A percentile compares a stretch with the other conserved stretches of the same genome.
These are phyloP conservation scores for Spinellus fusiger DNA, from an alignment of 192 early-diverging fungal species.

Conservation along the genomic window DNA sequence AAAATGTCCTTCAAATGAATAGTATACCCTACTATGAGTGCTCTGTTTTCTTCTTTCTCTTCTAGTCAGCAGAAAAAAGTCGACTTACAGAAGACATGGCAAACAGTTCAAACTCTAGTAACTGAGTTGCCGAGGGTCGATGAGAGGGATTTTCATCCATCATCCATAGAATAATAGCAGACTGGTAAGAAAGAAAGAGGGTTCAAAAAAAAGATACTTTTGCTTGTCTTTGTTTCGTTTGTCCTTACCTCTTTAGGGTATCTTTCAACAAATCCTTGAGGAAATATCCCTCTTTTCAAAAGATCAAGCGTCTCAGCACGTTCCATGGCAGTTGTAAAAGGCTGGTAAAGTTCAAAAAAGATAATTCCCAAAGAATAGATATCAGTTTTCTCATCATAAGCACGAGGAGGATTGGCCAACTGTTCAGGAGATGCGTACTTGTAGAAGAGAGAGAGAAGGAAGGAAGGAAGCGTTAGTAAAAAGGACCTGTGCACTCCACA, in stretches of 20 bases:
- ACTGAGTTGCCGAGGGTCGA: slow-evolving; percentile 64
- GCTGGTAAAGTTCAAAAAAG: slow-evolving; percentile 89
- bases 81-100: slow-evolving; percentile 26
- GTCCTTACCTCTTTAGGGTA: slow-evolving; percentile 60
- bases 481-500: not conserved
- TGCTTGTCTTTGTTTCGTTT: not conserved
- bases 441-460: not conserved
- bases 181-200: slow-evolving; percentile 3
- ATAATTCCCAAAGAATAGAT: slow-evolving; percentile 96
- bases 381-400: slow-evolving; percentile 75
- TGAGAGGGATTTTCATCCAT: slow-evolving; percentile 67
- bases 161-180: slow-evolving; percentile 79
- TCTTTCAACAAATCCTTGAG: slow-evolving; percentile 53
- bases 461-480: not conserved
- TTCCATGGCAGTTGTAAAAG: slow-evolving; percentile 87
- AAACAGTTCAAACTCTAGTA: slow-evolving; percentile 70
- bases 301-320: slow-evolving; percentile 60
- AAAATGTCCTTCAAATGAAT: slow-evolving; percentile 3
- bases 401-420: slow-evolving; percentile 38
- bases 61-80: not conserved
- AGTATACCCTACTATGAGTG: too few species aligned
- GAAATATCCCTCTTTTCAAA: slow-evolving; percentile 61
- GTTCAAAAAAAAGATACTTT: not conserved
- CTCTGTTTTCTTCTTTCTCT: too few species aligned
- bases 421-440: slow-evolving; percentile 81